phyloP scores from a whole-genome alignment of 768 basidiomycete species.

The Mrakia frigida region DNA sequence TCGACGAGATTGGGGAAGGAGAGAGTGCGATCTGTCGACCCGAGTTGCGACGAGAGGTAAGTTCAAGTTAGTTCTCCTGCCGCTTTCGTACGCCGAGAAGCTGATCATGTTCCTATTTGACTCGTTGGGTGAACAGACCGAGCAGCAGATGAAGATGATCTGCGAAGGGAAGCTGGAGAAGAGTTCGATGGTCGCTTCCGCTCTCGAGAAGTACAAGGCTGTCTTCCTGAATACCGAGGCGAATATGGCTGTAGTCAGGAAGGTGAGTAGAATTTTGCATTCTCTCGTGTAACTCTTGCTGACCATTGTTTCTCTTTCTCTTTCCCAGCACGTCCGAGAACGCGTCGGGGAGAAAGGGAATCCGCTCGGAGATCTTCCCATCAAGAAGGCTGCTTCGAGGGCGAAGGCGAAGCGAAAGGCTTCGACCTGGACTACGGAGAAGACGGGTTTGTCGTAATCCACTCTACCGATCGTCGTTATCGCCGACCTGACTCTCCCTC shows the following conservation, averaged over 20 bases:
- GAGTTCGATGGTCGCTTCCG: conserved; percentile 50
- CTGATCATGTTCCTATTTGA: neutral
- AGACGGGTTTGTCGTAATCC: too few species aligned
- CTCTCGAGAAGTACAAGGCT: conserved; percentile 70
- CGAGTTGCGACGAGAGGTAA: conserved; percentile 80
- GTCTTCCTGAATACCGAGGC: conserved; percentile 65
- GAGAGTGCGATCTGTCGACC: conserved; percentile 88
- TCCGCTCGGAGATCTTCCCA: too few species aligned
- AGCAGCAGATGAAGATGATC: conserved; percentile 87
- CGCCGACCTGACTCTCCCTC: too few species aligned
- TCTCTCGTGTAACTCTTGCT: too few species aligned
- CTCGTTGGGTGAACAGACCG: conserved; percentile 59
- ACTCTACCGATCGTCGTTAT: too few species aligned
- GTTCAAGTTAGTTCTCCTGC: conserved; percentile 35
- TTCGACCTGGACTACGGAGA: too few species aligned
- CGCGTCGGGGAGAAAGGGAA: too few species aligned
- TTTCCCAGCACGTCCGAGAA: too few species aligned
- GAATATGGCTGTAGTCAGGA: conserved; percentile 36
- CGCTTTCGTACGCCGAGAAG: neutral
- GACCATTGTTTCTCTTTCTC: too few species aligned
- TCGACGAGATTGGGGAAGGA: conserved; percentile 74
- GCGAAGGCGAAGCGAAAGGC: too few species aligned
- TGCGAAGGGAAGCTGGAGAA: conserved; percentile 83
- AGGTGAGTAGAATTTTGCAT: too few species aligned
- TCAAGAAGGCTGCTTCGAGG: too few species aligned